These are phyloP conservation scores for Bacidia rubella DNA, from an alignment of 495 filamentous ascomycete species.

Conservation along the genomic window DNA sequence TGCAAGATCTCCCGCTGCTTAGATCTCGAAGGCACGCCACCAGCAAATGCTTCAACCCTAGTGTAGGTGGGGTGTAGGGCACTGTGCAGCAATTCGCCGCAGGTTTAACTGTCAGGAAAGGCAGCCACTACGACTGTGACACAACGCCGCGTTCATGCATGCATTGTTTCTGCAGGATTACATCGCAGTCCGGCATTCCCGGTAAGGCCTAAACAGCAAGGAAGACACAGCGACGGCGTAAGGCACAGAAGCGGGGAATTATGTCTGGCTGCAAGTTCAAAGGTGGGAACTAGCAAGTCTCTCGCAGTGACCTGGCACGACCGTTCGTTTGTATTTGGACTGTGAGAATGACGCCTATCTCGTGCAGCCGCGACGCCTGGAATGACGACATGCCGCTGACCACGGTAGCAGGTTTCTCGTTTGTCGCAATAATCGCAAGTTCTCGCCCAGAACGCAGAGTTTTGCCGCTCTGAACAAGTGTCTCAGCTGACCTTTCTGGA, in stretches of 20 bases:
- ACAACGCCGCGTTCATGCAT: neutral
- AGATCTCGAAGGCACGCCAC: no score
- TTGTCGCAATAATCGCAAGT: neutral
- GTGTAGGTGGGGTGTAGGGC: neutral
- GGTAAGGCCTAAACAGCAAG: neutral
- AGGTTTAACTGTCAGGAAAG: no score
- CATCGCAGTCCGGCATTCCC: neutral
- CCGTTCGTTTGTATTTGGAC: no score
- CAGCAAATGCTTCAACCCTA: no score
- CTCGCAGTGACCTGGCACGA: neutral
- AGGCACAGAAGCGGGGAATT: neutral
- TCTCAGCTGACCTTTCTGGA: slow-evolving; percentile 1
- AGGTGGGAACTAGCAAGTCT: neutral
- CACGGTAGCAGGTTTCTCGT: neutral
- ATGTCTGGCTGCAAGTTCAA: neutral
- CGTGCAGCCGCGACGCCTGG: neutral
- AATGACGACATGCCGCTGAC: neutral
- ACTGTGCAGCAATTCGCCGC: no score
- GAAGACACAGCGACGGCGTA: neutral
- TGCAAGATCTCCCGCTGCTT: neutral
- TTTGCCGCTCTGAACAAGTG: neutral
- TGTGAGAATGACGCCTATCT: neutral
- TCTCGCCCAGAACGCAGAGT: no score
- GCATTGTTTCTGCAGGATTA: neutral
- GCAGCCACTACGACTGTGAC: neutral